Evolutionary conservation across 2,329 filamentous ascomycete genomes (phyloP).

Genomic region (Epichloe scottii): DNA sequence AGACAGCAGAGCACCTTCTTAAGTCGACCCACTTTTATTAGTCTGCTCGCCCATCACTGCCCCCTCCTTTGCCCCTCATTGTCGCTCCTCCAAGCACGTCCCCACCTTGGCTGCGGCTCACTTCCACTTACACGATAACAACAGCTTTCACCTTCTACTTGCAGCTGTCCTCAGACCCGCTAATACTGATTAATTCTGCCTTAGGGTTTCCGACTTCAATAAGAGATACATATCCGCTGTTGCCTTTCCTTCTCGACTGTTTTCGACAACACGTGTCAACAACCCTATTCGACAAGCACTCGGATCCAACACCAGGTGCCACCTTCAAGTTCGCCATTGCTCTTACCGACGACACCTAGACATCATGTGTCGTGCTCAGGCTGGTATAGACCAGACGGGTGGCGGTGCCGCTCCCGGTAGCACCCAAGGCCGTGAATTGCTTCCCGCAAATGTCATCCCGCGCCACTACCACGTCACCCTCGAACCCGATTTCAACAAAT

Average conservation of each 20-base stretch:
- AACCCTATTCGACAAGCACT: background rate
- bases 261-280: background rate
- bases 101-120: background rate
- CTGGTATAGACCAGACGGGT: constrained; percentile 21
- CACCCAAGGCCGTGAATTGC: constrained; percentile 52
- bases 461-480: constrained; percentile 82
- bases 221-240: constrained; percentile 2
- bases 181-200: background rate
- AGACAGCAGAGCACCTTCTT: too few relatives aligned
- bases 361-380: constrained; percentile 51
- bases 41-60: background rate
- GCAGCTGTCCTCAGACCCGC: background rate
- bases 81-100: background rate
- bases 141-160: constrained; percentile 5
- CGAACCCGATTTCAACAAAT: constrained; percentile 80
- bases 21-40: too few relatives aligned
- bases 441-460: constrained; percentile 88
- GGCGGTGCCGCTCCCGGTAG: constrained; percentile 14
- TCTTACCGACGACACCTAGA: constrained; percentile 52
- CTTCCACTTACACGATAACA: background rate
- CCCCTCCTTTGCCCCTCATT: background rate
- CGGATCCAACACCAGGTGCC: constrained; percentile 1
- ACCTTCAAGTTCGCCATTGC: constrained; percentile 41
- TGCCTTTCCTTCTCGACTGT: background rate
- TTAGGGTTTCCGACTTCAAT: background rate